These are phyloP conservation scores for Apiospora rasikravindrae DNA, from an alignment of 2,329 filamentous ascomycete species.

Conservation along the genomic window DNA sequence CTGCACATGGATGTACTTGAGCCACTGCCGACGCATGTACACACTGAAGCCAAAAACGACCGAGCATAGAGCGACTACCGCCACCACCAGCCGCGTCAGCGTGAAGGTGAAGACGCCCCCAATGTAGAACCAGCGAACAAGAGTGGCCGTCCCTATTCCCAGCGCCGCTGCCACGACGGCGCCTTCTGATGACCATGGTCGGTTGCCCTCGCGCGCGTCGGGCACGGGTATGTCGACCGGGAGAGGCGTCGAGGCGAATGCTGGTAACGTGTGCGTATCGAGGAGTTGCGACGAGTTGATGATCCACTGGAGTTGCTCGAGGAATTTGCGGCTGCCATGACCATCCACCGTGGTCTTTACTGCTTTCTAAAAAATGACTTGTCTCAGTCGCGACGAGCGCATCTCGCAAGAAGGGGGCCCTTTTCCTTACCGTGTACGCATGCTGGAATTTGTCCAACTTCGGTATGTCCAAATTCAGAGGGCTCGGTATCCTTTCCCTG, in stretches of 20 bases:
- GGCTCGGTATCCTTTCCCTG: conserved; percentile 34
- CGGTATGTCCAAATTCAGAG: conserved; percentile 33
- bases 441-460: conserved; percentile 34
- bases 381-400: conserved; percentile 6
- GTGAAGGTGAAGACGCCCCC: conserved; percentile 34
- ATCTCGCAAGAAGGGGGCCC: background rate
- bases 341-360: conserved; percentile 41
- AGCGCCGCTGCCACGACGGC: conserved; percentile 37
- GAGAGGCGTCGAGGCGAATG: conserved; percentile 29
- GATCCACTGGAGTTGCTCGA: conserved; percentile 40
- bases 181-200: conserved; percentile 35
- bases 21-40: conserved; percentile 38
- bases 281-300: conserved; percentile 41
- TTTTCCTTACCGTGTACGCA: conserved; percentile 28
- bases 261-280: conserved; percentile 27
- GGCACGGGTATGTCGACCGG: conserved; percentile 11
- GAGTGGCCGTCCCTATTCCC: conserved; percentile 35
- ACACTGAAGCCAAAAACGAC: conserved; percentile 32
- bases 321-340: conserved; percentile 37
- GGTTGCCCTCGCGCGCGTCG: background rate
- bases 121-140: conserved; percentile 37
- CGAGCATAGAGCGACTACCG: conserved; percentile 28
- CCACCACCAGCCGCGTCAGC: conserved; percentile 34
- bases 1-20: conserved; percentile 39
- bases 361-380: conserved; percentile 29